Evolutionary conservation across 2,329 filamentous ascomycete species (phyloP), one percentile per base, ranked within the genome.

Genomic region (Chrysoporthe cubensis): DNA sequence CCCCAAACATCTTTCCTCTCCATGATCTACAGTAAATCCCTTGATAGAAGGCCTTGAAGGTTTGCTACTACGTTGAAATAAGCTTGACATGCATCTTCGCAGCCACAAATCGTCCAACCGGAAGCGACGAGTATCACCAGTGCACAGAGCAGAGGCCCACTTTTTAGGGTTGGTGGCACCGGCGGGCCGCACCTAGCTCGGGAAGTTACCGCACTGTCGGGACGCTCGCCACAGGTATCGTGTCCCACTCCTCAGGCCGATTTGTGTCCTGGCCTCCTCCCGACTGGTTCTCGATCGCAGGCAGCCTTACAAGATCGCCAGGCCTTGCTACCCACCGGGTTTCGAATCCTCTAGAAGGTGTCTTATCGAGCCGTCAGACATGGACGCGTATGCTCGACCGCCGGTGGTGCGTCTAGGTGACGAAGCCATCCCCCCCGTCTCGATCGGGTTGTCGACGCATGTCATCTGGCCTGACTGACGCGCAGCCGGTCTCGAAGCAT

Each of bases 141-240:
- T 21, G 3, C 50, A 11, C 11, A 13, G 26, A 14, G 7, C 26
- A 2, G 26, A 1, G 43, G 6, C 52, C 63, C 63, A 59, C 63
- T 48, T 58, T 64, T 58, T 65, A 65, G 54, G 43, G 40, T 64
- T 59, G 16, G 63, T 65, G 54, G 9, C 63, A 65, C 63, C 42
- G 21, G 14, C 63, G 63, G 63, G 63, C 63, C 63, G 63, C 63
- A 13, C 54, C 43, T 64, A 64, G 62, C 40, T 44, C 50, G n/a
- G 26, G 21, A 52, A n/a, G 16, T 40, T 59, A 58, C 63, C 63
- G 32, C 42, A 13, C 54, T 58, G 63, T 58, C 32, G 63, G 63
- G 63, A 48, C 54, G 26, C 21, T 63, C 3, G 50, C 16, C 42
- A 46, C 52, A 65, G 18, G 16, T 32, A 26, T 32, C 16, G 18